Conservation (phyloP, 106 monocot species). For the Hemerocallis citrina region DNA sequence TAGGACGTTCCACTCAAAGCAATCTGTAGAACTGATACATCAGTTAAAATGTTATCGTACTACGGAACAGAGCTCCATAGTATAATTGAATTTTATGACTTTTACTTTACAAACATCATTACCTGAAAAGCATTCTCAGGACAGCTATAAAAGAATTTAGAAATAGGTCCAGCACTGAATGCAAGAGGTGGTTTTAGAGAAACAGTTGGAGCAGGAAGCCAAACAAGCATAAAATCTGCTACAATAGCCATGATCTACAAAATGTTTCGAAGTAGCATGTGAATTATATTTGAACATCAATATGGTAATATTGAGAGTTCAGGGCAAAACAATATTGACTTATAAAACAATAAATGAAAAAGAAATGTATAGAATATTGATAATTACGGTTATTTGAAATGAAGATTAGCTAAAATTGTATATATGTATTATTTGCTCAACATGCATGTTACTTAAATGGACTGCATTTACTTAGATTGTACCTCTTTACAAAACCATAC, state of each 20-base stretch:
- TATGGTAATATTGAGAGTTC: no score
- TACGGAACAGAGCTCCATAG: neutral
- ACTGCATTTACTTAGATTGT: no score
- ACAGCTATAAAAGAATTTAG: constrained; percentile 75
- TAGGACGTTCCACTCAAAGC: constrained; percentile 71
- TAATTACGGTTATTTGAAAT: no score
- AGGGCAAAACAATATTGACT: no score
- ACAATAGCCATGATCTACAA: constrained; percentile 90
- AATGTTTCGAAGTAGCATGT: constrained; percentile 4
- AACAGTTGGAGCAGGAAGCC: constrained; percentile 98
- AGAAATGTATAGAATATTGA: no score
- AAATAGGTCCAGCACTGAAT: constrained; percentile 61
- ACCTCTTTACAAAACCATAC: no score
- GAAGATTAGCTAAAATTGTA: no score
- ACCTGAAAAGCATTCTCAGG: constrained; percentile 99
- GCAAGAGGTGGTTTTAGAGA: constrained; percentile 66
- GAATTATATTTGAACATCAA: no score
- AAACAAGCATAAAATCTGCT: constrained; percentile 98
- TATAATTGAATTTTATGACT: neutral
- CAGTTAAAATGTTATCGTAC: neutral
- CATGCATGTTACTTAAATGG: no score
- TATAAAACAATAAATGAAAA: no score
- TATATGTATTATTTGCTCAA: no score
- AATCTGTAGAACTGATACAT: constrained; percentile 30
- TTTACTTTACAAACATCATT: neutral